A percentile compares a stretch with the other conserved stretches of the same genome.
phyloP scores from a whole-genome alignment of 139 green algal genomes.

The Coelastrella sp. region DNA sequence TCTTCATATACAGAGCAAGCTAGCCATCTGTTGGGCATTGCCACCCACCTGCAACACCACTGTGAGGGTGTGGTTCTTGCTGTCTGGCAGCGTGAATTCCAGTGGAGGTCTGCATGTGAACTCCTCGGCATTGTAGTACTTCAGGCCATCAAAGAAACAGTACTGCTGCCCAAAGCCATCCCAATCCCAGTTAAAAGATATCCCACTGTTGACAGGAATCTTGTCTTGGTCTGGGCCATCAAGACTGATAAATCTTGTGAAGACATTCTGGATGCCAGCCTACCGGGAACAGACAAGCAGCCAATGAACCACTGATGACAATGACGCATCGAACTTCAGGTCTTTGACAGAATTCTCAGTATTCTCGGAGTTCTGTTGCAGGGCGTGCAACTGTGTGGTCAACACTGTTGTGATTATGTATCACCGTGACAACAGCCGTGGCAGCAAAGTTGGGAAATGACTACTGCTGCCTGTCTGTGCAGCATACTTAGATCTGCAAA shows the following conservation, averaged over 20 bases:
- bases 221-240: constrained; percentile 4
- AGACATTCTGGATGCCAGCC: neutral
- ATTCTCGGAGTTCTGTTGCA: too few relatives aligned
- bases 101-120: constrained; percentile 25
- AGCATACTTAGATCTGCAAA: neutral
- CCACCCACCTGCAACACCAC: constrained; percentile 22
- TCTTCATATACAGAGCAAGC: too few relatives aligned
- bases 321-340: constrained; percentile 39
- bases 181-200: constrained; percentile 40
- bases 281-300: neutral
- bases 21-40: neutral
- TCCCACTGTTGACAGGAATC: neutral
- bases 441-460: too few relatives aligned
- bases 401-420: too few relatives aligned
- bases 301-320: constrained; percentile 11
- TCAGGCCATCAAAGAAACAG: constrained; percentile 39
- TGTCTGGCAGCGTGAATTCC: constrained; percentile 7
- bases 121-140: constrained; percentile 11
- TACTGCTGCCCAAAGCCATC: constrained; percentile 45
- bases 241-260: neutral
- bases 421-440: too few relatives aligned
- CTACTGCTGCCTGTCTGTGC: too few relatives aligned
- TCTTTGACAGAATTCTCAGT: constrained; percentile 21
- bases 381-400: too few relatives aligned
- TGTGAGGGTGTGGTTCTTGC: constrained; percentile 38